Percentiles rank a stretch among this genome's conserved stretches.
Conservation (phyloP, 345 rosid species). For the Gossypium bickii region DNA sequence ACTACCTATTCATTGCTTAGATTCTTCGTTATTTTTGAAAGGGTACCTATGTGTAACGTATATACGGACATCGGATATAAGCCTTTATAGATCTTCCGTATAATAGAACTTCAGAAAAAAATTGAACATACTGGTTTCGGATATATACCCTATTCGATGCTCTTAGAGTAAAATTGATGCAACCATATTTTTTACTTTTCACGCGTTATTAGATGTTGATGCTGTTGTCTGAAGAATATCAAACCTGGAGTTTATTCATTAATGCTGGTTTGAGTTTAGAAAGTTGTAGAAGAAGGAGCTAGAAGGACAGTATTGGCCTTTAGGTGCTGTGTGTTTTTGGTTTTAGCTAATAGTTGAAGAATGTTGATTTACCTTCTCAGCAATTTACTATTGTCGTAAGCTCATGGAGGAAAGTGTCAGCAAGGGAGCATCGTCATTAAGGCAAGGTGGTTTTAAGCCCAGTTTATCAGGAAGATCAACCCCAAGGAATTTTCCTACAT, state of each 20-base stretch:
- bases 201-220: not conserved
- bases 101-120: not conserved
- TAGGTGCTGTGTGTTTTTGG: not conserved
- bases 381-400: conserved; percentile 10
- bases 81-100: too few species aligned
- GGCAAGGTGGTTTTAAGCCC: conserved; percentile 61
- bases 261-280: conserved; percentile 12
- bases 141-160: not conserved
- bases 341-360: not conserved
- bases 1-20: too few species aligned
- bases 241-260: conserved; percentile 9
- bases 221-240: not conserved
- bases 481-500: conserved; percentile 65
- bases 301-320: not conserved
- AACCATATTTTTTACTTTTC: not conserved
- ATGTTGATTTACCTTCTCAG: conserved; percentile 14
- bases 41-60: too few species aligned
- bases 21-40: too few species aligned
- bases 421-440: conserved; percentile 46
- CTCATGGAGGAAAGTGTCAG: conserved; percentile 57
- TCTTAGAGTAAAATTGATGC: not conserved
- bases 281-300: conserved; percentile 8
- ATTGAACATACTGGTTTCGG: not conserved
- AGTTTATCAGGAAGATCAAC: conserved; percentile 68
- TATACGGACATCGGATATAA: too few species aligned